Base-by-base conservation (phyloP, 192 early-diverging fungal species). In the Ambispora gerdemannii region DNA sequence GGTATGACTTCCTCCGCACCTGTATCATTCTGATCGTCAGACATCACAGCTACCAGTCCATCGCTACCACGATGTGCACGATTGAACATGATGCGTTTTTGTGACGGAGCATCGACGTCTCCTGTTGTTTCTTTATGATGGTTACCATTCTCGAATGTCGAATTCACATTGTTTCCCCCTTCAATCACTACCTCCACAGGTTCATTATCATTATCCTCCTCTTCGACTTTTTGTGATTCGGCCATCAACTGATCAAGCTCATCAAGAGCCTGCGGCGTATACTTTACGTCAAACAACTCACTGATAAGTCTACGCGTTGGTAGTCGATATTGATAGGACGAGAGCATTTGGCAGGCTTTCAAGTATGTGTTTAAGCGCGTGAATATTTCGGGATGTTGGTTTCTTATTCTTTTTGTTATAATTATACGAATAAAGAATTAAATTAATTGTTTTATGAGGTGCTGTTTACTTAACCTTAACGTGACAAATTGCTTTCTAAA, bases 201-300 rank as follows among this genome's bases (percentile, higher is more conserved):
- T 43, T 10, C 38, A 43, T 43, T 43, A 15, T 43, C 38, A n/a
- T n/a, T n/a, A n/a, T n/a, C n/a, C n/a, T n/a, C n/a, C n/a, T n/a
- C n/a, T n/a, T n/a, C n/a, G n/a, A n/a, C n/a, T 43, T 67, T 11
- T 4, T 53, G n/a, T 4, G 22, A 2, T 50, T 53, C 55, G 20
- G 4, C 65, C 4, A 71, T 31, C 8, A 82, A 17, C 1, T 68
- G 60, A 61, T 89, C 85, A 6, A 86, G 50, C 0, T 75, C 56
- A 24, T 81, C 78, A 59, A 82, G 58, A 2, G 63, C 27, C 33
- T 84, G 76, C 1, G 63, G 61, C 3, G 85, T 87, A 17, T 82
- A 81, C 10, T 89, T 78, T 51, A 88, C 74, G 53, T 93, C 89
- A 83, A 94, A 94, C 6, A 92, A 74, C 4, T 93, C 92, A 34